These are phyloP conservation scores for Xylariaceae sp. DNA, from an alignment of 2,329 filamentous ascomycete genomes.

Conservation along the genomic window DNA sequence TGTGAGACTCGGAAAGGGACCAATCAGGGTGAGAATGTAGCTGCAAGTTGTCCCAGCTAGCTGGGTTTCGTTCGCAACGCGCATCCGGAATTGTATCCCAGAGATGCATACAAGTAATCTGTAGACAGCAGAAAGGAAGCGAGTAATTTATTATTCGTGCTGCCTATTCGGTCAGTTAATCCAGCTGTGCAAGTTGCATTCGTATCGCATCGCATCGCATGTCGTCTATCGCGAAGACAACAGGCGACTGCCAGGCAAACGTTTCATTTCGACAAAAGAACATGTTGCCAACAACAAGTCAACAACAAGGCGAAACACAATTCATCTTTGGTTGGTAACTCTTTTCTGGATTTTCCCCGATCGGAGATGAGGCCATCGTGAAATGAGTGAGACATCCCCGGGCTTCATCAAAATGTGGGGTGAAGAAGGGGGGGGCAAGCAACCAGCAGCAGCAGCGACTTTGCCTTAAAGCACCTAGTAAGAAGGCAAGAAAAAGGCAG, in stretches of 20 bases:
- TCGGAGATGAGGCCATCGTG: conserved; percentile 10
- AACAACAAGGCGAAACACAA: too few species aligned
- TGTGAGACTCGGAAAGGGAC: background rate
- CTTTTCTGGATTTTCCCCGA: background rate
- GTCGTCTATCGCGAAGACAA: too few species aligned
- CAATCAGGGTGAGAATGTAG: background rate
- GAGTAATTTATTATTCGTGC: background rate
- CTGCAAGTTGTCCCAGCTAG: background rate
- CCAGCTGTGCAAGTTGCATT: too few species aligned
- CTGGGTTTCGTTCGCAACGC: background rate
- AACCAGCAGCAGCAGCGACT: background rate
- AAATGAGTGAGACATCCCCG: conserved; percentile 13
- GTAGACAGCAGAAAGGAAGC: background rate
- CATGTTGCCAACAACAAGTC: too few species aligned
- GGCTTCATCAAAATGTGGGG: background rate
- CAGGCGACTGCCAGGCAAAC: too few species aligned
- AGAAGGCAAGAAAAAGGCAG: background rate
- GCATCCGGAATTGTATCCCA: background rate
- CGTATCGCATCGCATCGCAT: too few species aligned
- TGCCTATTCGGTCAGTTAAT: too few species aligned
- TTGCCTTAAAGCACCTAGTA: background rate
- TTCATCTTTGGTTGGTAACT: too few species aligned
- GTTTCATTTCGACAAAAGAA: too few species aligned
- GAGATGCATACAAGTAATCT: too few species aligned
- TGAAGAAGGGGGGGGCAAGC: background rate